These are phyloP conservation scores for Candida multigemmis DNA, from an alignment of 805 yeast genomes.

Conservation along the genomic window DNA sequence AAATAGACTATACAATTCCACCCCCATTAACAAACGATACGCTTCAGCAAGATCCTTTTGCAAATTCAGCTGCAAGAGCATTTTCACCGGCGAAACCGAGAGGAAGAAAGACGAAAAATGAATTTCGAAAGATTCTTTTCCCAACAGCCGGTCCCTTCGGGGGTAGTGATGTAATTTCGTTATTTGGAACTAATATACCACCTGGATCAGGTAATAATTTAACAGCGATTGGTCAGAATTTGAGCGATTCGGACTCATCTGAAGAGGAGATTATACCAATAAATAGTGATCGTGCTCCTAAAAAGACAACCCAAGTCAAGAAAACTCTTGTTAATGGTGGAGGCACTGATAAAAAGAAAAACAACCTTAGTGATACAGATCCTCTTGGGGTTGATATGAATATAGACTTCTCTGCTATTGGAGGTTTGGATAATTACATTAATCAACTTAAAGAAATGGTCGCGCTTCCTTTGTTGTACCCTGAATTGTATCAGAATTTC, in stretches of 20 bases:
- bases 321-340: conserved; percentile 24
- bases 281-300: conserved; percentile 13
- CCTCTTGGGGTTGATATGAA: conserved; percentile 87
- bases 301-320: conserved; percentile 7
- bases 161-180: conserved; percentile 82
- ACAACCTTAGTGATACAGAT: conserved; percentile 75
- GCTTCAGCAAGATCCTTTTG: conserved; percentile 13
- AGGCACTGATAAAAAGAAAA: conserved; percentile 39
- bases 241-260: conserved; percentile 50
- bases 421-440: conserved; percentile 87
- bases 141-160: conserved; percentile 98
- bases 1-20: conserved; percentile 72
- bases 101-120: conserved; percentile 37
- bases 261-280: conserved; percentile 49
- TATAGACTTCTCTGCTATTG: conserved; percentile 77
- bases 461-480: conserved; percentile 83
- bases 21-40: conserved; percentile 58
- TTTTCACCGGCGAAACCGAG: conserved; percentile 28
- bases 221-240: conserved; percentile 25
- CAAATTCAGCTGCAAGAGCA: conserved; percentile 8
- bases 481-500: conserved; percentile 85
- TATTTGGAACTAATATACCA: conserved; percentile 64
- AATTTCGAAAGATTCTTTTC: conserved; percentile 57
- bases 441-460: conserved; percentile 96
- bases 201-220: conserved; percentile 21